Base-by-base conservation (phyloP, 73 alveolate genomes). In the Paramecium caudatum region DNA sequence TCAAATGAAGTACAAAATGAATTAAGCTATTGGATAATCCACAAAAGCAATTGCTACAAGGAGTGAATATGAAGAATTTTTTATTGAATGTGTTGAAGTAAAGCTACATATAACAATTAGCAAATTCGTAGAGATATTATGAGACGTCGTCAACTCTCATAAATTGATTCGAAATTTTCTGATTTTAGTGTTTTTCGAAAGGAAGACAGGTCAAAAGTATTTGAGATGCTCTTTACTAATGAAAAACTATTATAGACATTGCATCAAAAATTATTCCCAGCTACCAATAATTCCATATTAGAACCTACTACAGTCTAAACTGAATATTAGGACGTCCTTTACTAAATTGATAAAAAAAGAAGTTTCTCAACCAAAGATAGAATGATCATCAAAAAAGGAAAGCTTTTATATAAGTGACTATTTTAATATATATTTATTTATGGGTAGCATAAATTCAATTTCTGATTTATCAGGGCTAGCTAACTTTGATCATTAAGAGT, bases 61-160 rank as follows among this genome's bases (percentile, higher is more conserved):
- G 37, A 34, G 61, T n/a, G 84, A 68, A n/a, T 68, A 34, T 34
- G 84, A 68, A 9, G 84, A 68, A 23, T 68, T 68, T 34, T 68
- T 68, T 68, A 37, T 68, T 68, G 84, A 68, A 13, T 68, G 84
- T 33, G 50, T 68, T 68, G 84, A 68, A 25, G 50, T 37, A 55
- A 10, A 27, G n/a, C 23, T 12, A 27, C 9, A 3, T 55, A 55
- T 25, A 32, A 32, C 17, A 68, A 4, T 6, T 32, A 68, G 50
- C 37, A 68, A 68, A 49, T 68, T 15, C 84, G 47, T 68, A 68
- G 34, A 68, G 50, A 55, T 55, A 55, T 55, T 55, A 7, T 55
- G 80, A 17, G 80, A 9, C 80, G 80, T 1, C 80, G 84, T 32
- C 16, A 37, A 68, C 25, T 32, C 34, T 34, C 34, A 27, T 16